These are phyloP conservation scores for Speleostelium caveatum DNA, from an alignment of 78 protist species.

Conservation along the genomic window DNA sequence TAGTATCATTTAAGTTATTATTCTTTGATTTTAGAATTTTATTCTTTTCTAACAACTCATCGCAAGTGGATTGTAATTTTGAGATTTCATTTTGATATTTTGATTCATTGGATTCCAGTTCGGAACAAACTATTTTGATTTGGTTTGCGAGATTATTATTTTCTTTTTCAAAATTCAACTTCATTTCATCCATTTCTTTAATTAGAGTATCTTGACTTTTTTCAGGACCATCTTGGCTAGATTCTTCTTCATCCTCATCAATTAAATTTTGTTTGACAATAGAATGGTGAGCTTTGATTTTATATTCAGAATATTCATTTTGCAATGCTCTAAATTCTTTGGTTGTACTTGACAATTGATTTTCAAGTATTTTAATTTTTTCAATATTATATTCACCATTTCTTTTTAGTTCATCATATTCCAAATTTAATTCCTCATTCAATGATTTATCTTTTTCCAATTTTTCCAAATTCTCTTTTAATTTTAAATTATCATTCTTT, in stretches of 20 bases:
- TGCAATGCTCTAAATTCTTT: background rate
- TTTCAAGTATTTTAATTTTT: conserved; percentile 31
- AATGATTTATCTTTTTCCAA: background rate
- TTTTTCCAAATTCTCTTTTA: background rate
- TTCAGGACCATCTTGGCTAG: no score
- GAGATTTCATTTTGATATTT: background rate
- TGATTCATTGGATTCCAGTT: background rate
- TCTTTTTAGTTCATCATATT: conserved; percentile 53
- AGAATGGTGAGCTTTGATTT: conserved; percentile 41
- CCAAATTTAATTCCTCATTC: conserved; percentile 3
- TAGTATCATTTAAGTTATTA: conserved; percentile 8
- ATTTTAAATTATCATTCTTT: no score
- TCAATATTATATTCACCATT: conserved; percentile 21
- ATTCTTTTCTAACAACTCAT: conserved; percentile 17
- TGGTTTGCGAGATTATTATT: background rate
- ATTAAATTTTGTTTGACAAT: conserved; percentile 2
- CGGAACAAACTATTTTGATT: background rate
- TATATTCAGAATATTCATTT: conserved; percentile 43
- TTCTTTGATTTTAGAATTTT: conserved; percentile 6
- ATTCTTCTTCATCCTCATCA: background rate
- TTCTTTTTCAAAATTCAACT: background rate
- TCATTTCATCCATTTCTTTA: background rate
- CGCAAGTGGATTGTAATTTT: background rate
- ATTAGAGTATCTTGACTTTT: background rate
- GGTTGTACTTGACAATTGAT: conserved; percentile 13